phyloP scores from a whole-genome alignment of 164 flowering plant species.

The Vitis cinerea region DNA sequence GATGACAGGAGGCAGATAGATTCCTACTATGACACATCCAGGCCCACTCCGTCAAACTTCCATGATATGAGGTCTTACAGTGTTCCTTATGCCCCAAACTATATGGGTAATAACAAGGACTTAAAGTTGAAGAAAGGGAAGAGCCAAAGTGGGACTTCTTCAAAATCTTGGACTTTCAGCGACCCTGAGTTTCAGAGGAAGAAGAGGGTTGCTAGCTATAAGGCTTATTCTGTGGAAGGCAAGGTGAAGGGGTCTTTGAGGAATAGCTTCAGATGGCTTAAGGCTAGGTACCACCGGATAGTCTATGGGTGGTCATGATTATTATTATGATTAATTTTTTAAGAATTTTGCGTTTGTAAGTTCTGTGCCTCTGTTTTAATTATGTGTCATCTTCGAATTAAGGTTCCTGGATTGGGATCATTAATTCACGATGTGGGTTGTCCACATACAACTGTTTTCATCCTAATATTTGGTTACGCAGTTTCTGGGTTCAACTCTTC shows the following conservation, averaged over 20 bases:
- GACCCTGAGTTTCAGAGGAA: conserved; percentile 65
- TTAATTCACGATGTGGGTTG: background rate
- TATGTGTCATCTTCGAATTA: too few relatives aligned
- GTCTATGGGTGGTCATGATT: conserved; percentile 52
- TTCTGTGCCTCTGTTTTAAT: too few relatives aligned
- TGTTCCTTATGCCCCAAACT: conserved; percentile 29
- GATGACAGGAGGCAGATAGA: conserved; percentile 36
- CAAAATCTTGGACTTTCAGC: conserved; percentile 31
- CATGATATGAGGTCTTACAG: conserved; percentile 37
- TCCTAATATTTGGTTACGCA: background rate
- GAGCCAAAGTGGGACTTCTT: conserved; percentile 23
- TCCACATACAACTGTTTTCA: background rate
- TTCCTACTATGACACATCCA: conserved; percentile 21
- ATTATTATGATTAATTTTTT: too few relatives aligned
- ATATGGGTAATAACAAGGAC: conserved; percentile 24
- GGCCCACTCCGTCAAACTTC: conserved; percentile 12
- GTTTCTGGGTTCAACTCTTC: background rate
- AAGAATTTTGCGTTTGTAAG: too few relatives aligned
- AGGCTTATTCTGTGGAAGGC: conserved; percentile 48
- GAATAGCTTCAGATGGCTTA: conserved; percentile 53
- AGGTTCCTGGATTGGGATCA: background rate
- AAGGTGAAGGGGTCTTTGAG: conserved; percentile 46
- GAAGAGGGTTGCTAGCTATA: conserved; percentile 56
- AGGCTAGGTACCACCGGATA: conserved; percentile 36
- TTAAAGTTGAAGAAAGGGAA: conserved; percentile 39